A percentile compares a stretch with the other conserved stretches of the same genome.
Conservation (phyloP, 169 alveolate genomes). For the Cyclospora cayetanensis region DNA sequence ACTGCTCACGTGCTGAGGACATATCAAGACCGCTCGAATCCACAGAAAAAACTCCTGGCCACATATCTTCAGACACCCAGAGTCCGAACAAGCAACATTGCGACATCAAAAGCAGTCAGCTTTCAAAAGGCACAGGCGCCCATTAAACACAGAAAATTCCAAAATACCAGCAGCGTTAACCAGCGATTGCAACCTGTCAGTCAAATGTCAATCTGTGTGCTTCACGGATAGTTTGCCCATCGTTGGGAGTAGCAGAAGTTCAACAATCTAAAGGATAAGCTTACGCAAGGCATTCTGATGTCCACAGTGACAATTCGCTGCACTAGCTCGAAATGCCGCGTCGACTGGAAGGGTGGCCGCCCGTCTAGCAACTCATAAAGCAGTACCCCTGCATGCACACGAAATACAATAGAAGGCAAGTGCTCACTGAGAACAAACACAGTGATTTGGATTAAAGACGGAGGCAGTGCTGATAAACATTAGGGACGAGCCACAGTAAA, state of each 20-base stretch:
- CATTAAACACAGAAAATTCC: too few species aligned
- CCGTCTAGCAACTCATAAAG: constrained; percentile 92
- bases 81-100: background rate
- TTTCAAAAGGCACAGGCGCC: too few species aligned
- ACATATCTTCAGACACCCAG: too few species aligned
- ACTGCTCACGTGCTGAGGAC: constrained; percentile 57
- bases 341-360: constrained; percentile 88
- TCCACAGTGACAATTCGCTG: constrained; percentile 71
- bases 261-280: background rate
- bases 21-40: background rate
- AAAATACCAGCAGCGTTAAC: background rate
- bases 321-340: constrained; percentile 75
- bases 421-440: too few species aligned
- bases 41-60: background rate
- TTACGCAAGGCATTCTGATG: constrained; percentile 63
- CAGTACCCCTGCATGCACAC: constrained; percentile 77
- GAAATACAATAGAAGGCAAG: too few species aligned
- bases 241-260: background rate
- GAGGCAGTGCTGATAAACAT: too few species aligned
- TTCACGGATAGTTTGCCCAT: background rate
- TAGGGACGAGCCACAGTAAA: too few species aligned
- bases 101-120: background rate
- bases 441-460: too few species aligned
- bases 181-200: too few species aligned
- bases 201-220: background rate